Percentiles rank a stretch among this genome's conserved stretches.
These are phyloP conservation scores for Metschnikowia arizonensis DNA, from an alignment of 805 yeast genomes.

Conservation along the genomic window DNA sequence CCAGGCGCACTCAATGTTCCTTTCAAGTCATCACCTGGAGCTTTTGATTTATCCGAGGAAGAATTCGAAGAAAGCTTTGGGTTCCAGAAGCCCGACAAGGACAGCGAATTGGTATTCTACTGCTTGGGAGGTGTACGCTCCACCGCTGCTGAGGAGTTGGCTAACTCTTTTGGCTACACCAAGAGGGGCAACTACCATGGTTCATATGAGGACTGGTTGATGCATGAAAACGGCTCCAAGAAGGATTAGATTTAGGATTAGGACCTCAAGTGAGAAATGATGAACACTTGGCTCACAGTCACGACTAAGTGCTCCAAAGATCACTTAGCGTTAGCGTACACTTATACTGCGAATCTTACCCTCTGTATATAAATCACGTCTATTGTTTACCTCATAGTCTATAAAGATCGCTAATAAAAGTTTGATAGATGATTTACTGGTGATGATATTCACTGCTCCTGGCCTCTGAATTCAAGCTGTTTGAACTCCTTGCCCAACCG, in stretches of 20 bases:
- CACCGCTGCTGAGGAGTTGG: conserved; percentile 85
- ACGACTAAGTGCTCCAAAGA: conserved; percentile 2
- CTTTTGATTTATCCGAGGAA: conserved; percentile 71
- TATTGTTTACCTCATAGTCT: conserved; percentile 1
- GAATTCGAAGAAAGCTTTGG: conserved; percentile 82
- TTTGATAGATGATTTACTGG: not conserved
- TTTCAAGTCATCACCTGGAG: conserved; percentile 87
- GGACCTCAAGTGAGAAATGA: not conserved
- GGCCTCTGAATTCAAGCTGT: conserved; percentile 36
- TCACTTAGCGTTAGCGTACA: not conserved
- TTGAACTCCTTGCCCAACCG: conserved; percentile 77
- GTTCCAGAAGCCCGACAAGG: conserved; percentile 67
- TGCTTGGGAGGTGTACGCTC: conserved; percentile 93
- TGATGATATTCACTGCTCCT: too few relatives aligned
- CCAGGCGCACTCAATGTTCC: conserved; percentile 88
- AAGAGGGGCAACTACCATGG: conserved; percentile 85
- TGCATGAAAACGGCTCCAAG: conserved; percentile 28
- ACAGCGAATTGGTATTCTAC: conserved; percentile 77
- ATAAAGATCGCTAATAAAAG: conserved; percentile 2
- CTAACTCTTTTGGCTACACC: conserved; percentile 81
- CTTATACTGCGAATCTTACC: conserved; percentile 1
- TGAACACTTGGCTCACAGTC: conserved; percentile 1
- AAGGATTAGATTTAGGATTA: conserved; percentile 1
- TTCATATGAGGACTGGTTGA: conserved; percentile 80
- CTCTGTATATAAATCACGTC: conserved; percentile 6